A percentile compares a stretch with the other conserved stretches of the same genome.
phyloP scores from a whole-genome alignment of 495 filamentous ascomycete genomes.

The Haplographium delicatum region DNA sequence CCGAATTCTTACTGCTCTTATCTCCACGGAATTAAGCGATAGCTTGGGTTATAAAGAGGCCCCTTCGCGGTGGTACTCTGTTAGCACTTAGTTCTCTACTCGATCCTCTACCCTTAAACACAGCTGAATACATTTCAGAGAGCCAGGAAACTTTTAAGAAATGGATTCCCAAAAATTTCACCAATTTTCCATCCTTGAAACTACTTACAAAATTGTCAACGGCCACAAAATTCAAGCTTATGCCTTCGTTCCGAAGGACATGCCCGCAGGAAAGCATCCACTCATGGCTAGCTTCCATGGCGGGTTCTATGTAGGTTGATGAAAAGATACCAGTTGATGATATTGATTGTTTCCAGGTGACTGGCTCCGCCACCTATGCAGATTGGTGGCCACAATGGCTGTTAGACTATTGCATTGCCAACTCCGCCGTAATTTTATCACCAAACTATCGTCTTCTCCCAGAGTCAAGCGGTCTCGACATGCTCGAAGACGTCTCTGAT shows the following conservation, averaged over 20 bases:
- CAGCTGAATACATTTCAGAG: no score
- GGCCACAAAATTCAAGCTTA: slow-evolving; percentile 6
- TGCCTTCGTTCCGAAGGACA: slow-evolving; percentile 4
- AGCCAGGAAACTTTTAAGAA: no score
- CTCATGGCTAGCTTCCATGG: slow-evolving; percentile 10
- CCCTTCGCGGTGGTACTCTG: no score
- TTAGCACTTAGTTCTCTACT: no score
- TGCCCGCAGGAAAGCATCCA: slow-evolving; percentile 9
- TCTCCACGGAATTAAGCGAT: no score
- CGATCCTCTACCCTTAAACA: neutral
- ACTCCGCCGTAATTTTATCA: slow-evolving; percentile 37
- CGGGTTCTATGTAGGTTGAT: slow-evolving; percentile 4
- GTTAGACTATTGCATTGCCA: slow-evolving; percentile 8
- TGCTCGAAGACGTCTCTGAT: slow-evolving; percentile 42
- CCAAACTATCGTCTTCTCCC: slow-evolving; percentile 50
- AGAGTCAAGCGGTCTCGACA: slow-evolving; percentile 40
- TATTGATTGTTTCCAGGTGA: neutral
- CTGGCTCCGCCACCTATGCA: slow-evolving; percentile 4
- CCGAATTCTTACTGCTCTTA: no score
- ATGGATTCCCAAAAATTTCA: slow-evolving; percentile 16
- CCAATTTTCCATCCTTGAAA: slow-evolving; percentile 2
- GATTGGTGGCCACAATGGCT: slow-evolving; percentile 16
- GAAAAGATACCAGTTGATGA: neutral
- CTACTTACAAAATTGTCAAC: slow-evolving; percentile 13
- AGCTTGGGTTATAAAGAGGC: no score